A percentile compares a stretch with the other conserved stretches of the same genome.
Evolutionary conservation across 1,284 basidiomycete genomes (phyloP).

Genomic region (Stygiomarasmius scandens): DNA sequence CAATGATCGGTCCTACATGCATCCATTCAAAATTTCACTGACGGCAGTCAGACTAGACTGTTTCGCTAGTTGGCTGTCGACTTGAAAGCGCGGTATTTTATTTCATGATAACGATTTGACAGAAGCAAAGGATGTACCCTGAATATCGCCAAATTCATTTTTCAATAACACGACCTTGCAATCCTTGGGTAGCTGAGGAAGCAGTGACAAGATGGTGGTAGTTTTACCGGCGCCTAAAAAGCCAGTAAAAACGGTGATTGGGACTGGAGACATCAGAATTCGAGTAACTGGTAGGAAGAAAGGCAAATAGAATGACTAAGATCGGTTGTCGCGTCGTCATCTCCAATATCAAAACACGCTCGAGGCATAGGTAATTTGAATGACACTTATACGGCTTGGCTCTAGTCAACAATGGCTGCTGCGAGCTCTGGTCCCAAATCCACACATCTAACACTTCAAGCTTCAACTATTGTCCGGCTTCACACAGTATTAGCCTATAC

Average conservation of each 20-base stretch:
- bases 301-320: neutral
- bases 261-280: conserved; percentile 45
- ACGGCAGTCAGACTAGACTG: conserved; percentile 84
- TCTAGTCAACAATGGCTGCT: conserved; percentile 15
- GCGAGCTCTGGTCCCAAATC: neutral
- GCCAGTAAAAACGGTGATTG: conserved; percentile 86
- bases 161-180: conserved; percentile 88
- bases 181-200: conserved; percentile 77
- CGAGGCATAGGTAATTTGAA: too few species aligned
- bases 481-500: conserved; percentile 74
- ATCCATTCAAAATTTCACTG: conserved; percentile 90
- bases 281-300: neutral
- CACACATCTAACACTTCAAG: conserved; percentile 39
- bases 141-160: conserved; percentile 85
- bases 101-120: neutral
- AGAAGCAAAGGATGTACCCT: conserved; percentile 47
- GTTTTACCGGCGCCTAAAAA: conserved; percentile 80
- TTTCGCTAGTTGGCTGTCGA: conserved; percentile 85
- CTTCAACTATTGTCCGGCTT: conserved; percentile 55
- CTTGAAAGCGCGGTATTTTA: conserved; percentile 36
- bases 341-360: too few species aligned
- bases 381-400: too few species aligned
- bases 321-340: too few species aligned
- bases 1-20: conserved; percentile 64
- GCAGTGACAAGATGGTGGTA: conserved; percentile 79